A percentile compares a stretch with the other conserved stretches of the same genome.
Conservation (phyloP, 228 moss, liverwort and hornwort species). For the Sphagnum magellanicum region DNA sequence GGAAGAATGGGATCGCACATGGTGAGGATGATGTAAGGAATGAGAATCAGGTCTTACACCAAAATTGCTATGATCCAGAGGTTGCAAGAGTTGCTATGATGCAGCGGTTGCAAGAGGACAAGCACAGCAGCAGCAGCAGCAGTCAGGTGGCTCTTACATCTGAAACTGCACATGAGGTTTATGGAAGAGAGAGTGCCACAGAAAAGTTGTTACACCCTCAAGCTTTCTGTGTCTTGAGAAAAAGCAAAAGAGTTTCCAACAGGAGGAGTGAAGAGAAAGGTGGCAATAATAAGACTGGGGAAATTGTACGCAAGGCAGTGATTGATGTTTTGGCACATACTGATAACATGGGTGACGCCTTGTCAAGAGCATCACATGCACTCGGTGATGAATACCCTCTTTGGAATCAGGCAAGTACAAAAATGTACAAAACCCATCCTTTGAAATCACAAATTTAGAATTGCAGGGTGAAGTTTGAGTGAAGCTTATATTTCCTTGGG, state of each 20-base stretch:
- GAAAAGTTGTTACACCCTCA: neutral
- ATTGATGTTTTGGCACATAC: conserved; percentile 68
- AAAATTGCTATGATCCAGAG: too few relatives aligned
- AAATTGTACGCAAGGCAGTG: conserved; percentile 73
- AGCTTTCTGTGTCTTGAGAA: neutral
- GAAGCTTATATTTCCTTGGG: neutral
- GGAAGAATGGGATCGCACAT: too few relatives aligned
- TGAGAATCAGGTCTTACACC: too few relatives aligned
- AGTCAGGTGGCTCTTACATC: neutral
- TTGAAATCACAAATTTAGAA: neutral
- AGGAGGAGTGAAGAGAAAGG: conserved; percentile 1
- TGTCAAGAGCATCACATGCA: conserved; percentile 34
- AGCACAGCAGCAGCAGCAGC: neutral
- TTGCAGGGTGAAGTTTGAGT: neutral
- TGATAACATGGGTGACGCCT: conserved; percentile 43
- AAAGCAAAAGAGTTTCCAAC: neutral
- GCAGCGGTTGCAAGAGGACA: neutral
- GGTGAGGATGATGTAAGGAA: too few relatives aligned
- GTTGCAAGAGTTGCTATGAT: neutral
- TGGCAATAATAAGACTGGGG: conserved; percentile 17
- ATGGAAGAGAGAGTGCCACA: neutral
- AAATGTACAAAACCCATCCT: neutral
- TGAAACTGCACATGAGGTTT: neutral
- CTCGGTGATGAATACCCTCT: conserved; percentile 58
- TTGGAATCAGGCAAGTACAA: conserved; percentile 73